These are phyloP conservation scores for Myrica gale DNA, from an alignment of 306 rosid genomes.

Conservation along the genomic window DNA sequence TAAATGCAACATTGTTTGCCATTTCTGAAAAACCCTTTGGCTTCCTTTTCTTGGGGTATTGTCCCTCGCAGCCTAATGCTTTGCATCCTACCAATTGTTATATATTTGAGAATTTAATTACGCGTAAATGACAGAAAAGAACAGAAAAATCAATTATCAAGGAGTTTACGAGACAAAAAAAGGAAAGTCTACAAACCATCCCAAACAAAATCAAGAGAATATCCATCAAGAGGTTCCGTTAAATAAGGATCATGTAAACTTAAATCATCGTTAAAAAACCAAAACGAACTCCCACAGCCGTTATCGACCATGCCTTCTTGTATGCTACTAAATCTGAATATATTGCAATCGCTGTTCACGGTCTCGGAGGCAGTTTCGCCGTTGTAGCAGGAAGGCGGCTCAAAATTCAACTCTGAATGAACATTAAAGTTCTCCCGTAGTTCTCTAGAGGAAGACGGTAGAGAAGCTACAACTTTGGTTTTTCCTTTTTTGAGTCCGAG, in stretches of 20 bases:
- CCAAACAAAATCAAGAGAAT: slow-evolving; percentile 25
- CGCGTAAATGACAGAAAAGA: neutral
- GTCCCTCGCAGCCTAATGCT: no score
- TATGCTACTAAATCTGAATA: neutral
- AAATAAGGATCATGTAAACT: slow-evolving; percentile 11
- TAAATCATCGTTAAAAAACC: slow-evolving; percentile 22
- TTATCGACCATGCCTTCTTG: slow-evolving; percentile 14
- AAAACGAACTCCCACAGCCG: slow-evolving; percentile 21
- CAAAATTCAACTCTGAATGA: slow-evolving; percentile 5
- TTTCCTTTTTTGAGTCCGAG: slow-evolving; percentile 36
- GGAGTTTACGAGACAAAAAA: neutral
- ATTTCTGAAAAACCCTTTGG: no score
- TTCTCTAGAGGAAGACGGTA: neutral
- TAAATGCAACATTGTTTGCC: no score
- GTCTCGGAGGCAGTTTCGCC: slow-evolving; percentile 10
- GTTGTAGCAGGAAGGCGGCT: neutral
- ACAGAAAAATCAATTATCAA: neutral
- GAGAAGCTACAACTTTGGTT: slow-evolving; percentile 7
- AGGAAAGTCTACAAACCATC: slow-evolving; percentile 23
- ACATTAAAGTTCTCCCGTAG: neutral
- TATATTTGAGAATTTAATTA: no score
- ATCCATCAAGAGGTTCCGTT: slow-evolving; percentile 27
- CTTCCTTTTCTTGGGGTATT: no score
- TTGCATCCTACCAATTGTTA: no score
- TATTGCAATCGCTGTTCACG: neutral